phyloP scores from a whole-genome alignment of 163 green algal species.

The Scenedesmus sp. region DNA sequence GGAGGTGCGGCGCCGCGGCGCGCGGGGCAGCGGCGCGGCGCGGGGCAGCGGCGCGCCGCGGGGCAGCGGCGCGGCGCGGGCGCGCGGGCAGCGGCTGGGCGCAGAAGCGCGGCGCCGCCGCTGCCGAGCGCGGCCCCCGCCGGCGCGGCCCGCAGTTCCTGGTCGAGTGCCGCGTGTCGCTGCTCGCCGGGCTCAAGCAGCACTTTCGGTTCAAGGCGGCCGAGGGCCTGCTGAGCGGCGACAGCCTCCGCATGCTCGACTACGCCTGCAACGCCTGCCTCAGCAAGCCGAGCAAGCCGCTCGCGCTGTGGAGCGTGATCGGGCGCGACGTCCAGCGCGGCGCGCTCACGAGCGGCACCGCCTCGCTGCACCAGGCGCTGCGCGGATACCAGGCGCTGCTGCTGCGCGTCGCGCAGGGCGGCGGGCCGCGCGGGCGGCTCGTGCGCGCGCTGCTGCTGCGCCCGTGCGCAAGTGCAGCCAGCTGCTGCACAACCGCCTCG shows the following conservation, averaged over 20 bases:
- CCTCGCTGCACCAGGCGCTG: conserved; percentile 2
- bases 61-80: too few relatives aligned
- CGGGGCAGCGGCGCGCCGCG: too few relatives aligned
- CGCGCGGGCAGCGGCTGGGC: too few relatives aligned
- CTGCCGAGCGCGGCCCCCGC: too few relatives aligned
- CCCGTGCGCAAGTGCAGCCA: neutral
- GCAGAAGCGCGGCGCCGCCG: too few relatives aligned
- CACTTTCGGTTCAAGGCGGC: conserved; percentile 14
- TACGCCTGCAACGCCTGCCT: conserved; percentile 61
- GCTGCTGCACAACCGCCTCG: neutral
- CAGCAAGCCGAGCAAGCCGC: conserved; percentile 11
- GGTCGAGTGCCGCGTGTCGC: conserved; percentile 32
- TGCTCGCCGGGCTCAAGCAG: conserved; percentile 37
- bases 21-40: too few relatives aligned
- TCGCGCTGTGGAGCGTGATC: conserved; percentile 54
- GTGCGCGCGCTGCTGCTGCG: conserved; percentile 8
- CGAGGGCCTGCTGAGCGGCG: conserved; percentile 48
- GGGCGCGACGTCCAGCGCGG: conserved; percentile 5
- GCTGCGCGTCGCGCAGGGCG: too few relatives aligned
- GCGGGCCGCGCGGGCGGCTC: neutral
- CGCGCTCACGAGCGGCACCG: neutral
- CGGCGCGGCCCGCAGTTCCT: conserved; percentile 37
- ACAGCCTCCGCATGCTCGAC: conserved; percentile 73
- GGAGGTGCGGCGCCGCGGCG: conserved; percentile 14
- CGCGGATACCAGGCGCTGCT: conserved; percentile 1